These are phyloP conservation scores for Solanum paucissectum DNA, from an alignment of 257 asterid genomes.

Conservation along the genomic window DNA sequence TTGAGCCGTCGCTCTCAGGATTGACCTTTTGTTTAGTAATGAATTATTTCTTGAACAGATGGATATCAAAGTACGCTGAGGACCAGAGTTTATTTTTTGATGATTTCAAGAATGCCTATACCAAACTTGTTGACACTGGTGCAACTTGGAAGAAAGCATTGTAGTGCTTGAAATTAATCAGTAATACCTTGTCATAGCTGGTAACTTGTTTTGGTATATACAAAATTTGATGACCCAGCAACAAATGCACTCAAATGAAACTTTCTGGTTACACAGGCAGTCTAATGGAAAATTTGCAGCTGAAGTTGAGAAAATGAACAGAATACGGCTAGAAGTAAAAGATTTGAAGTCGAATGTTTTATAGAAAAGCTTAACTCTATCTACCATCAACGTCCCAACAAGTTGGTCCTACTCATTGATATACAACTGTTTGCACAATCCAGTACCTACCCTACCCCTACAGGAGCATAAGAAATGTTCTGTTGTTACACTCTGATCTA, in stretches of 20 bases:
- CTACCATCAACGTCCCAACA: neutral
- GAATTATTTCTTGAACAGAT: slow-evolving; percentile 25
- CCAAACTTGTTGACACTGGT: slow-evolving; percentile 71
- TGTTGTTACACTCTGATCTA: neutral
- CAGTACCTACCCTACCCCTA: neutral
- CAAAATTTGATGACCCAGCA: neutral
- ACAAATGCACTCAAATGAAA: neutral
- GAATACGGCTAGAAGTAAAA: neutral
- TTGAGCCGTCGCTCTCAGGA: neutral
- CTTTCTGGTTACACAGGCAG: neutral
- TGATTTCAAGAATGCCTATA: slow-evolving; percentile 65
- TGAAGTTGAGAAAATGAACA: neutral
- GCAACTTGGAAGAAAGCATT: slow-evolving; percentile 54
- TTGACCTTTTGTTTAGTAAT: neutral
- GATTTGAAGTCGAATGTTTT: neutral
- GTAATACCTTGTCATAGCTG: neutral
- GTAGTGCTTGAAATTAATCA: slow-evolving; percentile 12
- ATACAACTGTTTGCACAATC: neutral
- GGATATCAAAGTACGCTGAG: slow-evolving; percentile 82
- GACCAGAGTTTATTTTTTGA: slow-evolving; percentile 63
- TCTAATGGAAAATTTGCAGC: neutral
- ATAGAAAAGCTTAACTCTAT: neutral
- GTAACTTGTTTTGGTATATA: neutral
- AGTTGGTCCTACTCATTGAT: neutral
- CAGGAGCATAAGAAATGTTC: neutral